Conservation (phyloP, 148 eudicot genomes). For the Silene latifolia region DNA sequence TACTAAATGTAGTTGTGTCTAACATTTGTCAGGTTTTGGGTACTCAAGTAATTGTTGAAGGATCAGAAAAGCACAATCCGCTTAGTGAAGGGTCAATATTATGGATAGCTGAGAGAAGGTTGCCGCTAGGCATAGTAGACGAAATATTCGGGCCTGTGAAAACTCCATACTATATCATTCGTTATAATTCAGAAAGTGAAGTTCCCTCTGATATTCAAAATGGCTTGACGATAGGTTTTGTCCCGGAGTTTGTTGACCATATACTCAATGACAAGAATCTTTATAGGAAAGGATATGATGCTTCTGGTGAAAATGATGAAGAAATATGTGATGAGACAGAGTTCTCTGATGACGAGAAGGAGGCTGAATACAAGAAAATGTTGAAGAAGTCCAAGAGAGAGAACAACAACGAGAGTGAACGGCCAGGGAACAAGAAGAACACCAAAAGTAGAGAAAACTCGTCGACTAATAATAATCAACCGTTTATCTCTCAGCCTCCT, state of each 20-base stretch:
- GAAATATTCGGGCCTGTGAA: conserved; percentile 99
- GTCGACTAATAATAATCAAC: conserved; percentile 28
- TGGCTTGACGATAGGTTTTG: conserved; percentile 71
- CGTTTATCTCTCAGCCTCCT: conserved; percentile 22
- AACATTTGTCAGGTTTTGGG: conserved; percentile 52
- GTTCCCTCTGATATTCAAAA: conserved; percentile 62
- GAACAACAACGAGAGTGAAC: conserved; percentile 40
- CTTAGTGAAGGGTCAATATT: conserved; percentile 82
- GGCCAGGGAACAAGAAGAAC: conserved; percentile 41
- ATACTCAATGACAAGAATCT: conserved; percentile 62
- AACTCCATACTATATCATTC: conserved; percentile 71
- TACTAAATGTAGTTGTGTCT: conserved; percentile 10
- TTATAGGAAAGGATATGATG: conserved; percentile 92
- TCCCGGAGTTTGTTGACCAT: conserved; percentile 65
- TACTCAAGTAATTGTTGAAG: conserved; percentile 82
- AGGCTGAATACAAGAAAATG: conserved; percentile 74
- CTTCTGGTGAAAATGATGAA: conserved; percentile 89
- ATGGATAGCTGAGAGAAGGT: conserved; percentile 75
- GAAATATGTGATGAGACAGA: conserved; percentile 60
- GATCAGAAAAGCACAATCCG: conserved; percentile 79
- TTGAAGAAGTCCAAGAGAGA: conserved; percentile 66
- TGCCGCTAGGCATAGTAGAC: conserved; percentile 77
- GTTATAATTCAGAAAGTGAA: conserved; percentile 83
- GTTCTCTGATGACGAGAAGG: conserved; percentile 92
- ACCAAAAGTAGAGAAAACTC: conserved; percentile 34